Evolutionary conservation across 2,329 filamentous ascomycete species (phyloP).

Genomic region (Ascochyta fabae): DNA sequence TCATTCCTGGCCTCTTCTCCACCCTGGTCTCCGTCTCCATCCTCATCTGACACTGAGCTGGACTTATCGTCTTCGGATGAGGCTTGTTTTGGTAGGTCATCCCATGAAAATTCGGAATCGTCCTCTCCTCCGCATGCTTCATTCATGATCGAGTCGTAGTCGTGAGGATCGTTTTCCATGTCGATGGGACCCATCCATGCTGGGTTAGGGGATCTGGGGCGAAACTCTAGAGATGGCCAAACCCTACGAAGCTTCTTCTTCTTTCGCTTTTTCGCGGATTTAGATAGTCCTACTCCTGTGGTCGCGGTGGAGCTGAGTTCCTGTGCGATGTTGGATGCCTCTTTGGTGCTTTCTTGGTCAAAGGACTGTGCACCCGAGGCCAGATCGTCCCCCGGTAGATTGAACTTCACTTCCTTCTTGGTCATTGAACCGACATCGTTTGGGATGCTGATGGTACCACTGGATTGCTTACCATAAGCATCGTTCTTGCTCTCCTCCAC

Average conservation of each 20-base stretch:
- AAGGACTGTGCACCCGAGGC: constrained; percentile 11
- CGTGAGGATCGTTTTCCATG: constrained; percentile 1
- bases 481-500: not conserved
- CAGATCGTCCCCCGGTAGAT: not conserved
- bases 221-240: constrained; percentile 11
- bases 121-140: constrained; percentile 7
- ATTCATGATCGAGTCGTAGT: constrained; percentile 10
- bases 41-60: not conserved
- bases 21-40: not conserved
- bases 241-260: not conserved
- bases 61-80: not conserved
- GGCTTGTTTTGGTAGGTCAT: constrained; percentile 1
- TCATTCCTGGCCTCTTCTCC: not conserved
- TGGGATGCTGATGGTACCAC: constrained; percentile 12
- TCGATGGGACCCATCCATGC: constrained; percentile 14
- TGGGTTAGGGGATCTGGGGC: constrained; percentile 9
- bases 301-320: constrained; percentile 1
- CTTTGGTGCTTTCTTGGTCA: constrained; percentile 5
- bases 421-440: constrained; percentile 21
- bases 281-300: constrained; percentile 2
- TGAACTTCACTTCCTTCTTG: constrained; percentile 21
- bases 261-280: constrained; percentile 43
- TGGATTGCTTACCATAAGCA: constrained; percentile 19
- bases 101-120: constrained; percentile 14
- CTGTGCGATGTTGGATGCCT: constrained; percentile 8